phyloP scores from a whole-genome alignment of 257 asterid genomes.

The Scutellaria baicalensis region DNA sequence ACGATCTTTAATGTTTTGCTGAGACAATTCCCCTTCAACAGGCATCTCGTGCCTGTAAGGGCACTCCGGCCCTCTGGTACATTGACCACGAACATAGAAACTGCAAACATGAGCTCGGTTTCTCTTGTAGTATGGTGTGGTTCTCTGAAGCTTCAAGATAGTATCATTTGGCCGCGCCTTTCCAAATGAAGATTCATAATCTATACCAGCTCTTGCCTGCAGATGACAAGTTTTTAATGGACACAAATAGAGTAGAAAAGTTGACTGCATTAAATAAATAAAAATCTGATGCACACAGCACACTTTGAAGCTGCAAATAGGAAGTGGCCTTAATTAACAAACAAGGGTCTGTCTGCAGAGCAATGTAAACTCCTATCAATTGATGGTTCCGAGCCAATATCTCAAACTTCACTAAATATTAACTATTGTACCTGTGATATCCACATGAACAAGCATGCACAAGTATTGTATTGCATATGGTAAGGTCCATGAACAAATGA shows the following conservation, averaged over 20 bases:
- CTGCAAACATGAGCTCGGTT: conserved; percentile 98
- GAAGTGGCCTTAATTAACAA: not conserved
- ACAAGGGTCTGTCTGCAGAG: not conserved
- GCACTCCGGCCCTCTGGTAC: conserved; percentile 98
- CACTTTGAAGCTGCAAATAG: not conserved
- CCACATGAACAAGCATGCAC: not conserved
- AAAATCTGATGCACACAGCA: not conserved
- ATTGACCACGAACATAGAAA: conserved; percentile 90
- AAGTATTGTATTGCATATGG: not conserved
- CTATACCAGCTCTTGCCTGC: conserved; percentile 99
- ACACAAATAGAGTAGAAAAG: not conserved
- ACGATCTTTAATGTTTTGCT: conserved; percentile 94
- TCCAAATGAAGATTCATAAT: conserved; percentile 91
- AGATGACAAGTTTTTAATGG: conserved; percentile 6
- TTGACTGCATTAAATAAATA: not conserved
- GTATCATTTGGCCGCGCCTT: conserved; percentile 89
- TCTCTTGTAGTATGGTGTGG: conserved; percentile 92
- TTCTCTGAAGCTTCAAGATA: conserved; percentile 91
- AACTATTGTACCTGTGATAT: not conserved
- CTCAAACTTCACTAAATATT: not conserved
- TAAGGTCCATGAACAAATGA: not conserved
- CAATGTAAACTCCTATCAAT: not conserved
- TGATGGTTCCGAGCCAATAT: not conserved
- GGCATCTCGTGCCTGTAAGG: conserved; percentile 99
- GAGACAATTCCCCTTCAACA: conserved; percentile 92